Conservation (phyloP, 2,329 filamentous ascomycete species). For the Macrophomina tecta region DNA sequence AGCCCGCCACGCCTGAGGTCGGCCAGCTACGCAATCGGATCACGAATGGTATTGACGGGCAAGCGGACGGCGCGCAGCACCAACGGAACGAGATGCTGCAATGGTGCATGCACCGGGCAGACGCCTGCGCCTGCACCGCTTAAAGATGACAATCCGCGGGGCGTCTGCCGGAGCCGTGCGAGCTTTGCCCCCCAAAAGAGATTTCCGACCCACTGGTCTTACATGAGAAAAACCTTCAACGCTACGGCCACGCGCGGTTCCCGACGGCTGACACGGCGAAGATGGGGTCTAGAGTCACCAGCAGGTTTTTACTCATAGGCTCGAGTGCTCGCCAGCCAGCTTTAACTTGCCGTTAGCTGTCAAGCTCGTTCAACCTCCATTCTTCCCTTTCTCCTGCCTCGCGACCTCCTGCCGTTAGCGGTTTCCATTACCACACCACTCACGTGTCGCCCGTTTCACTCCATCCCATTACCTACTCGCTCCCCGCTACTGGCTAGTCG, state of each 20-base stretch:
- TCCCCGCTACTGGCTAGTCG: constrained; percentile 12
- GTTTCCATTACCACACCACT: constrained; percentile 25
- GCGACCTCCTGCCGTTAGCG: constrained; percentile 25
- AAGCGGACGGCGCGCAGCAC: constrained; percentile 1
- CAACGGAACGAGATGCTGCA: background rate
- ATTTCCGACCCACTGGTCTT: constrained; percentile 24
- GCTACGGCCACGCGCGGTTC: background rate
- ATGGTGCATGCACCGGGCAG: constrained; percentile 8
- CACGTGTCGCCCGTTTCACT: constrained; percentile 4
- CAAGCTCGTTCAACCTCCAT: constrained; percentile 11
- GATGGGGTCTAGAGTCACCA: constrained; percentile 6
- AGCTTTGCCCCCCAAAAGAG: constrained; percentile 17
- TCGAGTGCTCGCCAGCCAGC: constrained; percentile 24
- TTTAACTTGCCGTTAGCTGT: constrained; percentile 23
- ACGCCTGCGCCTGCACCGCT: constrained; percentile 12
- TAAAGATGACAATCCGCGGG: constrained; percentile 7
- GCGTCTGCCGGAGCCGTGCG: constrained; percentile 20
- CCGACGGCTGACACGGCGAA: constrained; percentile 24
- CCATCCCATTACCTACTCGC: background rate
- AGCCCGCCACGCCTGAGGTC: constrained; percentile 4
- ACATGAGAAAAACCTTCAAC: constrained; percentile 27
- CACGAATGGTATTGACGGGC: background rate
- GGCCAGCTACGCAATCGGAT: constrained; percentile 17
- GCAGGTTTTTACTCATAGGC: constrained; percentile 24
- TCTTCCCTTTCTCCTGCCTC: background rate